Base-by-base conservation (phyloP, 225 moss, liverwort and hornwort genomes). In the Physcomitrium patens region DNA sequence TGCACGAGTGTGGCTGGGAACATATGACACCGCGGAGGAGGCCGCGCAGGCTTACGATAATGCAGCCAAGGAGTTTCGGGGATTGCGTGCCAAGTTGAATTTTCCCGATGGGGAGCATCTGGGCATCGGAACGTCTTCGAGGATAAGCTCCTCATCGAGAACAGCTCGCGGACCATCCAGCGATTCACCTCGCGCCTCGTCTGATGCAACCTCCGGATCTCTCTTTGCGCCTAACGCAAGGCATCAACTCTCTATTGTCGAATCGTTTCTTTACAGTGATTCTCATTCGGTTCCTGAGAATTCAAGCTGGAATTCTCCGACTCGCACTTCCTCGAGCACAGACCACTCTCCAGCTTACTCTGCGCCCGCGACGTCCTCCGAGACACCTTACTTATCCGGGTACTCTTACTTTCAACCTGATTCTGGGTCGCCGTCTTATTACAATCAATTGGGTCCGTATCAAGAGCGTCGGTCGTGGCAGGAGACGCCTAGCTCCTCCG, bases 1-100 rank as follows among this genome's bases (percentile, higher is more conserved):
- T 9, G 86, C 86, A 24, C 86, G 86, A 19, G 86, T 86, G 45
- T 86, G 86, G 86, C 59, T 86, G 6, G 86, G 86, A 16, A 86
- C 86, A 0, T 86, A 80, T 61, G 86, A 86, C 71, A 86, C 86
- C 0, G 86, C 86, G 37, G 86, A 86, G 27, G 83, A 86, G 41
- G 86, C 86, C 3, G 86, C 86, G 0, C 81, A 82, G 43, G 86
- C 86, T 0, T 86, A 86, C 22, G 86, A 86, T 71, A 86, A 80
- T 49, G 86, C 86, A 12, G 86, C 86, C 20, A 86, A 77, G 46
- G 77, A 69, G 64, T 86, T 86, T 50, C 86, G 86, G 6, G 86
- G 86, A 18, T 60, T 80, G 46, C 77, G 86, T 4, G 86, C 86
- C 9, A 86, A 86, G 75, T 83, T 86, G 42, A 86, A 86, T 48